Evolutionary conservation across 768 basidiomycete genomes (phyloP), one percentile per base, ranked within the genome.

Genomic region (Xerocomus potaroensis): DNA sequence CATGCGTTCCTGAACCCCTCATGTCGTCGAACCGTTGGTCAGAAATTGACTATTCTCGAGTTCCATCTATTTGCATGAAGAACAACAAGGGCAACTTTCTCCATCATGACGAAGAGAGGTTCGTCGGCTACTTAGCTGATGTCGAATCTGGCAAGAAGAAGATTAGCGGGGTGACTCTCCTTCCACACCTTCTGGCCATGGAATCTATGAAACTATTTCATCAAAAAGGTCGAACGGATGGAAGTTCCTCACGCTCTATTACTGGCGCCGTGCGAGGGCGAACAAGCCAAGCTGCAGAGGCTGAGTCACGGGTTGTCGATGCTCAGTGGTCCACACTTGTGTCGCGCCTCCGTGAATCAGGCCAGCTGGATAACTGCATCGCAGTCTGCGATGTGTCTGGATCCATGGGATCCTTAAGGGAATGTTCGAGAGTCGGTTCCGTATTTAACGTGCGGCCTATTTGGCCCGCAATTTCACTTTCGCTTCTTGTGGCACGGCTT

Each of bases 381-480:
- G 85, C 85, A 0, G 56, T 87, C 22, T 87, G 83, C 62, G 87
- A 88, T 56, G 84, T 87, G 15, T 86, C 83, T 0, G 84, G 81
- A 0, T 84, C 81, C 8, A 88, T 87, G 87, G 83, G 81, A 2
- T 19, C 11, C 11, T 21, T 74, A 3, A 0, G 3, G 1, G 1
- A 21, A 1, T 4, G 18, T 0, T 26, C 34, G 8, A 41, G 2
- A 45, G 16, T 27, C 36, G 23, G 16, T 53, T 66, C 18, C 2
- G 14, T 49, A 2, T 55, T 53, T n/a, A 8, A 21, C 2, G 50
- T 61, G 21, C 0, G 45, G 15, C 85, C 86, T 0, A 83, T 88
- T 45, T 66, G 73, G 29, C 81, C 81, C 7, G 76, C 84, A 2
- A 45, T 90, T 15, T 73, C 83, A 8, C 77, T 87, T 16, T 84